Evolutionary conservation across 2,329 filamentous ascomycete genomes (phyloP).

Genomic region (Remersonia thermophila): DNA sequence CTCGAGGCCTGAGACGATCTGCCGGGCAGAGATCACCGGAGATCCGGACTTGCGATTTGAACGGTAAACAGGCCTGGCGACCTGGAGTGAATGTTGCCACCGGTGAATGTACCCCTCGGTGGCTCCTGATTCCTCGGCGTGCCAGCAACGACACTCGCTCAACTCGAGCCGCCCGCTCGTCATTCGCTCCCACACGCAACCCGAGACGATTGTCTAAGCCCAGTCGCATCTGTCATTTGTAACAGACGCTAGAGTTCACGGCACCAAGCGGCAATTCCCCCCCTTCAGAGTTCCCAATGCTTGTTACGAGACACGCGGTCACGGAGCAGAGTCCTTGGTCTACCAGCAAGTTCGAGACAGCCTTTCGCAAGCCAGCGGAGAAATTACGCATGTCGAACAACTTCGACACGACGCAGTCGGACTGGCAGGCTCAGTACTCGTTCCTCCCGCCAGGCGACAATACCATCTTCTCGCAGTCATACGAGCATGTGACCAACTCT

Average conservation of each 20-base stretch:
- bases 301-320: slow-evolving; percentile 42
- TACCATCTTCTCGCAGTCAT: slow-evolving; percentile 33
- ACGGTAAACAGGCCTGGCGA: no score
- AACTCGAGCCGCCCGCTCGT: not conserved
- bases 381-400: slow-evolving; percentile 45
- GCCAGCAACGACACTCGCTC: slow-evolving; percentile 11
- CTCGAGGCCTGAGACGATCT: slow-evolving; percentile 9
- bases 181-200: slow-evolving; percentile 6
- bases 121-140: slow-evolving; percentile 7
- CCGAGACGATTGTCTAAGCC: slow-evolving; percentile 4
- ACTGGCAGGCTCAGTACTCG: slow-evolving; percentile 45
- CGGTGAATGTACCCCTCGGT: slow-evolving; percentile 12
- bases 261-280: slow-evolving; percentile 12
- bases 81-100: slow-evolving; percentile 5
- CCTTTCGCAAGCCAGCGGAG: slow-evolving; percentile 32
- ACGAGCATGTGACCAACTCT: slow-evolving; percentile 28
- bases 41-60: slow-evolving; percentile 13
- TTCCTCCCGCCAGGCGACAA: slow-evolving; percentile 35
- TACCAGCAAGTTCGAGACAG: slow-evolving; percentile 38
- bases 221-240: slow-evolving; percentile 1
- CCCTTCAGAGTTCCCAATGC: slow-evolving; percentile 31
- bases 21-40: slow-evolving; percentile 14
- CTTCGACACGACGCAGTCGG: slow-evolving; percentile 41
- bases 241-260: slow-evolving; percentile 7
- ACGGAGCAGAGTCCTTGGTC: slow-evolving; percentile 44